Evolutionary conservation across 2,329 filamentous ascomycete genomes (phyloP).

Genomic region (Teratosphaeria zuluensis): DNA sequence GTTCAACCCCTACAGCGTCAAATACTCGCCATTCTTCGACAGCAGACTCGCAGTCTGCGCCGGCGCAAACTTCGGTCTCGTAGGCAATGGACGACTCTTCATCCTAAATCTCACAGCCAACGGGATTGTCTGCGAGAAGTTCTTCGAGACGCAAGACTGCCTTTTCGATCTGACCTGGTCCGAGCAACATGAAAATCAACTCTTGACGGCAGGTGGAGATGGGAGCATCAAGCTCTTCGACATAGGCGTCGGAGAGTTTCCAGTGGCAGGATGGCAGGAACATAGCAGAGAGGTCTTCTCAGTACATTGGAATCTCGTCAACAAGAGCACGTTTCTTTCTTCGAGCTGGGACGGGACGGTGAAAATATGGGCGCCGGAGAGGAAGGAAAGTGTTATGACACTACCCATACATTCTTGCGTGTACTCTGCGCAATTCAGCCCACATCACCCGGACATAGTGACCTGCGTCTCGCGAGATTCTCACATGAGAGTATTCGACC

Average conservation of each 20-base stretch:
- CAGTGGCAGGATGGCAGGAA: conserved; percentile 84
- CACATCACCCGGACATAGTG: conserved; percentile 74
- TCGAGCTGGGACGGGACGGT: conserved; percentile 94
- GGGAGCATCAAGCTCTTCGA: conserved; percentile 94
- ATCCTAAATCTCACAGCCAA: conserved; percentile 72
- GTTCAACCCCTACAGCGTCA: conserved; percentile 92
- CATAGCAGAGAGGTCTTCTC: conserved; percentile 90
- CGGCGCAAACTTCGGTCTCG: conserved; percentile 92
- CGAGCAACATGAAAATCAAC: conserved; percentile 90
- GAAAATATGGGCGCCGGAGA: conserved; percentile 84
- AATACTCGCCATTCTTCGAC: conserved; percentile 98
- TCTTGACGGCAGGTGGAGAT: conserved; percentile 81
- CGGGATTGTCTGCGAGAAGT: conserved; percentile 77
- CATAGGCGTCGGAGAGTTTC: conserved; percentile 68
- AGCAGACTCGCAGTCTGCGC: conserved; percentile 81
- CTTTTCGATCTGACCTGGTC: conserved; percentile 95
- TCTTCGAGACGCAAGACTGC: conserved; percentile 92
- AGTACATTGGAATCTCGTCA: conserved; percentile 82
- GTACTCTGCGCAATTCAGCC: conserved; percentile 85
- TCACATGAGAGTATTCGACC: conserved; percentile 81
- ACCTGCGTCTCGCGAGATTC: conserved; percentile 85
- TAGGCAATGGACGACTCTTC: conserved; percentile 87
- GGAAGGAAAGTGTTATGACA: conserved; percentile 59
- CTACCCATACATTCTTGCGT: conserved; percentile 89
- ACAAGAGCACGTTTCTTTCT: conserved; percentile 83